Base-by-base conservation (phyloP, 225 moss, liverwort and hornwort species). In the Lunularia cruciata region DNA sequence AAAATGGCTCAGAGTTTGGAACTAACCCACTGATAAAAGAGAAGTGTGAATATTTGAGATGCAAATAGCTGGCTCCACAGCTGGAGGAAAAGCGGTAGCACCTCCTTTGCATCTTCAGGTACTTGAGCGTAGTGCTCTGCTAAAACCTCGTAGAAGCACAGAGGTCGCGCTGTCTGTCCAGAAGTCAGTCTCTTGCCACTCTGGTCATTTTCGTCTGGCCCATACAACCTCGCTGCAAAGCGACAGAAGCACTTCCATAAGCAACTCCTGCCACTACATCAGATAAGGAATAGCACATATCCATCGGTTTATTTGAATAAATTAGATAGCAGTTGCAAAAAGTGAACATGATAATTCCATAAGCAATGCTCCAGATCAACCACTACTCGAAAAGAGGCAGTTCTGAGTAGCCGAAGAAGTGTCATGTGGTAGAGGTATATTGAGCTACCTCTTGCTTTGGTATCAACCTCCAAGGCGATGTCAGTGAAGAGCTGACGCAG, bases 11-110 rank as follows among this genome's bases (percentile, higher is more conserved):
- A 34, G 33, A 57, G 13, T 22, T 59, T 30, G 16, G 16, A 26
- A 37, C 39, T 70, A 81, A 91, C 94, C 93, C 95, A 96, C 63
- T 80, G 81, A 64, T 96, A 88, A 69, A 96, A 92, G 30, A 96
- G 85, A 22, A 92, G 92, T 8, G 95, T 85, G 74, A 92, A 96
- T 71, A 90, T 96, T 74, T 92, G 95, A n/a, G 90, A 92, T 54
- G 88, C 86, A 53, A 90, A 90, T 53, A 92, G 87, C 78, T 96
- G 95, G 68, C 95, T 96, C 95, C 95, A 96, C 25, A 96, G 80
- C 56, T 90, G 90, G 39, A 92, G 75, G 77, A 96, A 92, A 33
- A 96, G 73, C 32, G 88, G 81, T 57, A 96, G 86, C 32, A 87
- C 78, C 70, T 87, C 92, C 63, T 79, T 86, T 64, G 83, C 95